A percentile compares a stretch with the other conserved stretches of the same genome.
Evolutionary conservation across 1,139 yeast species (phyloP).

Genomic region (Geotrichum klebahnii): DNA sequence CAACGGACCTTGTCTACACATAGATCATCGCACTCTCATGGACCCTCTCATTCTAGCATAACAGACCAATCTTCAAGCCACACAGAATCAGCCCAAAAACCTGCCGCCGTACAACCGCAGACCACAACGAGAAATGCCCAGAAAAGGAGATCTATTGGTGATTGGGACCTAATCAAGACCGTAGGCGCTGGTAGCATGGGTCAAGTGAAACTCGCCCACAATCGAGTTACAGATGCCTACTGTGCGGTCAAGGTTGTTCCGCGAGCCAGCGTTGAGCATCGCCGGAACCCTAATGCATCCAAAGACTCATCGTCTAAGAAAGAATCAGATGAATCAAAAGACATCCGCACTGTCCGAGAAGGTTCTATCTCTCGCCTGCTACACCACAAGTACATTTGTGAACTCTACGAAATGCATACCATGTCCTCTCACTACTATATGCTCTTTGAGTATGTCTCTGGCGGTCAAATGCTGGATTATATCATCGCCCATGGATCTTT

Average conservation of each 20-base stretch:
- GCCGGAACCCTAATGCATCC: constrained; percentile 40
- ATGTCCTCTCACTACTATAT: constrained; percentile 96
- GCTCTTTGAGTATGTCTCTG: constrained; percentile 93
- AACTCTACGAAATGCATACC: constrained; percentile 87
- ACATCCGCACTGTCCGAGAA: constrained; percentile 86
- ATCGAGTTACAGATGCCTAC: constrained; percentile 70
- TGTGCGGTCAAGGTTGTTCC: constrained; percentile 57
- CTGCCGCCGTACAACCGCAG: neutral
- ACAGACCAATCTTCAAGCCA: neutral
- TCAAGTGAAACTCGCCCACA: constrained; percentile 88
- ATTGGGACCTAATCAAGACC: constrained; percentile 92
- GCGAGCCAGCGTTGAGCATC: constrained; percentile 64
- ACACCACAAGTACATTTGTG: constrained; percentile 87
- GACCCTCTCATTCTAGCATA: no score
- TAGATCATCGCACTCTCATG: no score
- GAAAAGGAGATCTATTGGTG: constrained; percentile 82
- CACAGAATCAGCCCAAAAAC: neutral
- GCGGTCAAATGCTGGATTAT: constrained; percentile 96
- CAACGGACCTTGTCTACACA: no score
- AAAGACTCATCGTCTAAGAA: constrained; percentile 51
- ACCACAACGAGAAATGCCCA: constrained; percentile 20
- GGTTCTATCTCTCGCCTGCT: constrained; percentile 88
- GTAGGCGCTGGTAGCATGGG: constrained; percentile 99
- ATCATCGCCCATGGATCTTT: constrained; percentile 93
- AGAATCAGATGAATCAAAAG: constrained; percentile 86